phyloP scores from a whole-genome alignment of 2,329 filamentous ascomycete genomes.

The Sporothrix schenckii region DNA sequence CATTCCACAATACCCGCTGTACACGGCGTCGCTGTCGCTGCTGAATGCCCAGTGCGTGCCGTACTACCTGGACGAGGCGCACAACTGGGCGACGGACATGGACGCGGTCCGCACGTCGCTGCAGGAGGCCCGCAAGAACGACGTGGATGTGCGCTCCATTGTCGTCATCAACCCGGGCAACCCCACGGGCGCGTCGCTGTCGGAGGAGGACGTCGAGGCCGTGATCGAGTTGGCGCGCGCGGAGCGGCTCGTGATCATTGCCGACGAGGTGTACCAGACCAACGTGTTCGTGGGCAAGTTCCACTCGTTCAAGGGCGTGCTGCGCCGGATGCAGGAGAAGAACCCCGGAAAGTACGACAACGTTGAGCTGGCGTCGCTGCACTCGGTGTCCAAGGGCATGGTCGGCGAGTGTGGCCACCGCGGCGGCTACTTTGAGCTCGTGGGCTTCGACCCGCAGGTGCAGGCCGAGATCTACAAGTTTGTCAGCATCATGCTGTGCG shows the following conservation, averaged over 20 bases:
- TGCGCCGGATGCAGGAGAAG: conserved; percentile 78
- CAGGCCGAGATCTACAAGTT: conserved; percentile 98
- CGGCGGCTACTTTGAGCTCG: conserved; percentile 95
- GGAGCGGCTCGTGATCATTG: conserved; percentile 85
- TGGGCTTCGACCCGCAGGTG: conserved; percentile 83
- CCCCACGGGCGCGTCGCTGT: conserved; percentile 86
- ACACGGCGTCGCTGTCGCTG: conserved; percentile 87
- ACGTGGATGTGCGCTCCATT: conserved; percentile 86
- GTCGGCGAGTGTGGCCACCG: conserved; percentile 97
- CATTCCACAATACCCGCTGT: conserved; percentile 97
- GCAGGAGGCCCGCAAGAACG: conserved; percentile 72
- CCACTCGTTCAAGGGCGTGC: conserved; percentile 89
- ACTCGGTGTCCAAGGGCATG: conserved; percentile 97
- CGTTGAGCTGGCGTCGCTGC: conserved; percentile 87
- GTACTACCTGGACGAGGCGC: conserved; percentile 87
- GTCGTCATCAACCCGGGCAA: conserved; percentile 99
- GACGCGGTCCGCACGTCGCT: conserved; percentile 74
- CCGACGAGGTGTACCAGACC: conserved; percentile 98
- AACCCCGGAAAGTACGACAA: conserved; percentile 75
- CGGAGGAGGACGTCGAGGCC: conserved; percentile 74
- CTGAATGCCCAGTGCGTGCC: conserved; percentile 86
- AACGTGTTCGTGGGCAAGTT: conserved; percentile 96
- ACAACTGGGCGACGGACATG: conserved; percentile 85
- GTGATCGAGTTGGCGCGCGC: conserved; percentile 87
- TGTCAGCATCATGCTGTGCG: conserved; percentile 93